Base-by-base conservation (phyloP, 768 basidiomycete genomes). In the Tricholoma flavovirens region DNA sequence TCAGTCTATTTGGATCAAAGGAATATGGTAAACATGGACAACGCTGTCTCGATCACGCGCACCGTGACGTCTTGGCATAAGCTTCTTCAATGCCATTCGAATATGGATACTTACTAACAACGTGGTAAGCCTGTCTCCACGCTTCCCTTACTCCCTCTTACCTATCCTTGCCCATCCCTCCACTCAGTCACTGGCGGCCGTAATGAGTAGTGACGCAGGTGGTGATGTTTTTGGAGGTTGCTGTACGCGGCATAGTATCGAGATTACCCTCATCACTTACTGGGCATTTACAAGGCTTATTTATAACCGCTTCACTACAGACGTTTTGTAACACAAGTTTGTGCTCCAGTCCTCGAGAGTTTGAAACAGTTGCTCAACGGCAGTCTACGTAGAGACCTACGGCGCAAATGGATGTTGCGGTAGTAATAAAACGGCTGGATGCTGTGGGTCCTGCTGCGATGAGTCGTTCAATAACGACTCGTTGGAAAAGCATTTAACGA, bases 381-480 rank as follows among this genome's bases (percentile, higher is more conserved):
- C 15, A 29, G 14, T n/a, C 12, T 32, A 6, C 24, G 17, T 57
- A 75, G 72, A 64, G 53, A 49, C 66, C 1, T 71, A 61, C 51
- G 74, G 75, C 7, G 60, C 69, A 22, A 12, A 12, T 42, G 55
- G 64, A 4, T 72, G 74, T 6, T 71, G 71, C 55, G 67, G 75
- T 53, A 56, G 63, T 17, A 66, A 65, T 51, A 55, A 63, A 8
- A 62, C 58, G 21, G 62, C 69, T n/a, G 77, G 78, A 10, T 80
- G 80, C 57, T 81, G 78, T 60, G 75, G 71, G 11, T 69, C 68
- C 32, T 81, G 78, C 54, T 80, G 72, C 55, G 63, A 65, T 17
- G 62, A 72, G 9, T 74, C 74, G 2, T 79, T 79, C 62, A 69
- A 79, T 60, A 75, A 75, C 36, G 80, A 81, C 57, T 66, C 62